Percentiles rank a stretch among this genome's conserved stretches.
These are phyloP conservation scores for Datisca glomerata DNA, from an alignment of 306 rosid species.

Conservation along the genomic window DNA sequence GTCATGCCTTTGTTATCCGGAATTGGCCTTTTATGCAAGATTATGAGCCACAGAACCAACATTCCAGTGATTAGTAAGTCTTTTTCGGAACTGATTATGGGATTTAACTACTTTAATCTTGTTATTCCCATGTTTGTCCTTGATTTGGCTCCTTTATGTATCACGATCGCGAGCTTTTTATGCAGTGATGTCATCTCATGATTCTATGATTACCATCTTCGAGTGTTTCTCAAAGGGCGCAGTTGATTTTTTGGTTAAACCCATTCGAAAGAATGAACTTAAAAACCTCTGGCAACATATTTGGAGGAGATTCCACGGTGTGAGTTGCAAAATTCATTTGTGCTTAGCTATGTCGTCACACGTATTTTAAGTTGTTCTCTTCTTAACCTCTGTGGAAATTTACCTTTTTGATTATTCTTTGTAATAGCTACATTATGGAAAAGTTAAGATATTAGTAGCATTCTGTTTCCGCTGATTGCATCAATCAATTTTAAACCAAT, in stretches of 20 bases:
- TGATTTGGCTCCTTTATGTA: conserved; percentile 1
- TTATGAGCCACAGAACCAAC: conserved; percentile 43
- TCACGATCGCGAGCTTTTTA: neutral
- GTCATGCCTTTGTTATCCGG: conserved; percentile 56
- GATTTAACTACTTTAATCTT: too few species aligned
- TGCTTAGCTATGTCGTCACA: too few species aligned
- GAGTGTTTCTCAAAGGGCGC: conserved; percentile 60
- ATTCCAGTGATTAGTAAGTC: conserved; percentile 63
- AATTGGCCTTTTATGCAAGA: conserved; percentile 50
- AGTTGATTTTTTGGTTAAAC: conserved; percentile 54
- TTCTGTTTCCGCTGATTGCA: too few species aligned
- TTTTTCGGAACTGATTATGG: too few species aligned
- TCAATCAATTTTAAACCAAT: too few species aligned
- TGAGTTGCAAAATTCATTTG: too few species aligned
- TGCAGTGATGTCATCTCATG: conserved; percentile 45
- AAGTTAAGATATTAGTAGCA: too few species aligned
- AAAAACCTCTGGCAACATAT: conserved; percentile 64
- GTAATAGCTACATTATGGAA: too few species aligned
- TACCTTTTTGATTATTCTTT: too few species aligned
- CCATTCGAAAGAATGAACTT: conserved; percentile 58
- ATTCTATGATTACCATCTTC: conserved; percentile 48
- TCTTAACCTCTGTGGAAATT: too few species aligned
- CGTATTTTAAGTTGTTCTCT: too few species aligned
- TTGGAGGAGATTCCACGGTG: conserved; percentile 61
- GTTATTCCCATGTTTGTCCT: too few species aligned